These are phyloP conservation scores for Candida verbasci DNA, from an alignment of 805 yeast species.

Conservation along the genomic window DNA sequence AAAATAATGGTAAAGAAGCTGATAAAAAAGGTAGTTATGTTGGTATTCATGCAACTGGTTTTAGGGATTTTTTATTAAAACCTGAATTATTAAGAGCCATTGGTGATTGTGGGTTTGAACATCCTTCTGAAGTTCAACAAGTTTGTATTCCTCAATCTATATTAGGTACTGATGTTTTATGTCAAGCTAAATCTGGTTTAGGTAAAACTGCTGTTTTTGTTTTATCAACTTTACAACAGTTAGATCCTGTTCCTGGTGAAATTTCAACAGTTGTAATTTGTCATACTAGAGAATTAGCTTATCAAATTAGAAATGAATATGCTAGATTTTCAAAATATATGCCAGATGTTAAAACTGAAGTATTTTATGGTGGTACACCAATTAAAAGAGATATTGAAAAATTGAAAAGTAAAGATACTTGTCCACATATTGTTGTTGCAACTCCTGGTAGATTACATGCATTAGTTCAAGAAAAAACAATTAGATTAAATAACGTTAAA, in stretches of 20 bases:
- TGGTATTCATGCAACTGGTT: slow-evolving; percentile 97
- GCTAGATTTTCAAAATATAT: slow-evolving; percentile 96
- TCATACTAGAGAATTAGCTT: slow-evolving; percentile 98
- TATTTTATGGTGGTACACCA: slow-evolving; percentile 94
- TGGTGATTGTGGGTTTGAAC: slow-evolving; percentile 97
- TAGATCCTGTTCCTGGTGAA: slow-evolving; percentile 97
- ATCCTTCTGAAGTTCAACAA: slow-evolving; percentile 70
- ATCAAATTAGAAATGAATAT: slow-evolving; percentile 96
- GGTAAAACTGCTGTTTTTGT: slow-evolving; percentile 99
- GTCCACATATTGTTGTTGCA: slow-evolving; percentile 96
- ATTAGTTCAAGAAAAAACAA: slow-evolving; percentile 82
- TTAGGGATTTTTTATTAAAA: slow-evolving; percentile 94
- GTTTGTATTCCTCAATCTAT: slow-evolving; percentile 97
- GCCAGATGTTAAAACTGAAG: slow-evolving; percentile 97
- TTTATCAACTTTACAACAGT: slow-evolving; percentile 90
- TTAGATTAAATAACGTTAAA: slow-evolving; percentile 85
- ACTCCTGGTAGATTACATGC: slow-evolving; percentile 98
- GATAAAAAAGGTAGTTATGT: slow-evolving; percentile 96
- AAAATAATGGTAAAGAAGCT: slow-evolving; percentile 51
- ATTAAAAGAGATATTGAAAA: slow-evolving; percentile 80
- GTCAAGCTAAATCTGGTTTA: slow-evolving; percentile 99
- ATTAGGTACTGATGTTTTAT: slow-evolving; percentile 94
- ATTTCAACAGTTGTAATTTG: slow-evolving; percentile 91
- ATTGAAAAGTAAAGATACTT: slow-evolving; percentile 85
- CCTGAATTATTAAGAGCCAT: slow-evolving; percentile 97